Percentiles rank a stretch among this genome's conserved stretches.
Evolutionary conservation across 495 filamentous ascomycete genomes (phyloP).

Genomic region (Poronia punctata): DNA sequence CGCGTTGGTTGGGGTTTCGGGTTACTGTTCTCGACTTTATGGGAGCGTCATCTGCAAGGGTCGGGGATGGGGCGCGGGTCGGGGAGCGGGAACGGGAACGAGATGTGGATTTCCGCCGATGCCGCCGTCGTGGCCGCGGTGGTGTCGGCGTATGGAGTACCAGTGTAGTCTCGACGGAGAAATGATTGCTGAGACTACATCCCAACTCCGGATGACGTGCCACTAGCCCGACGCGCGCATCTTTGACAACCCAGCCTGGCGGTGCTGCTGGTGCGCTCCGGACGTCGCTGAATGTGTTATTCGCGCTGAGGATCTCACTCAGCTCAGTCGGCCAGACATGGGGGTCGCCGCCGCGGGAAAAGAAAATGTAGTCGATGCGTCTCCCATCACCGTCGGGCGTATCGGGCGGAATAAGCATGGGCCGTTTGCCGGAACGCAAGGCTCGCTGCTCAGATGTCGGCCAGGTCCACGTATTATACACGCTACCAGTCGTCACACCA

Average conservation of each 20-base stretch:
- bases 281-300: conserved; percentile 13
- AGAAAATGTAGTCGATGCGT: conserved; percentile 92
- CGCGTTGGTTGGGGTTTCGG: conserved; percentile 7
- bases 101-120: neutral
- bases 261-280: conserved; percentile 8
- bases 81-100: conserved; percentile 1
- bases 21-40: conserved; percentile 13
- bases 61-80: neutral
- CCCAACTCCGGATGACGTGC: conserved; percentile 70
- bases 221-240: conserved; percentile 70
- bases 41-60: conserved; percentile 5
- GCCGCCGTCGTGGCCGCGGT: neutral
- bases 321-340: conserved; percentile 2
- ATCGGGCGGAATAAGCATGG: conserved; percentile 47
- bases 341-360: conserved; percentile 22
- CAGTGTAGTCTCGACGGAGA: conserved; percentile 69
- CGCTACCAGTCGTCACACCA: conserved; percentile 80
- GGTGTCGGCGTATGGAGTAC: conserved; percentile 28
- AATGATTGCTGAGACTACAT: conserved; percentile 90
- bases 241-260: conserved; percentile 58
- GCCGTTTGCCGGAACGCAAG: conserved; percentile 39
- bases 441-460: conserved; percentile 52
- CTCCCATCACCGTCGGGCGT: conserved; percentile 66
- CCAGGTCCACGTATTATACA: conserved; percentile 93
- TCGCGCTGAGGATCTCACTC: conserved; percentile 9